Evolutionary conservation across 31 red algal species (phyloP).

Genomic region (Endocladia muricata): DNA sequence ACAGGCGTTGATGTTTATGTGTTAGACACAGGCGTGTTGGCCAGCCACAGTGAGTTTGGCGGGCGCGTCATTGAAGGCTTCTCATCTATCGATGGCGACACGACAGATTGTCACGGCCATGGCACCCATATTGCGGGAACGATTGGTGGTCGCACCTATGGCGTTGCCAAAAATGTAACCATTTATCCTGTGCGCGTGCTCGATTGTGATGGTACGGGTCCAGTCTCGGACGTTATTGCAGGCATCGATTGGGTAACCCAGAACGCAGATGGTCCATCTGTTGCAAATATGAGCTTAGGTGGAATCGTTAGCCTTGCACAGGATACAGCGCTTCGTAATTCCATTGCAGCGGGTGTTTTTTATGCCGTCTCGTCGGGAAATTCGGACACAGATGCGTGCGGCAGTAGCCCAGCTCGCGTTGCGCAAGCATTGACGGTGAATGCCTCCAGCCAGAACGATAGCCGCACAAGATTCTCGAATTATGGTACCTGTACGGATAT

Average conservation of each 20-base stretch:
- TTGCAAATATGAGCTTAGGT: not conserved
- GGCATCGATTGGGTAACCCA: too few species aligned
- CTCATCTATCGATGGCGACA: not conserved
- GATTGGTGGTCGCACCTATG: constrained; percentile 19
- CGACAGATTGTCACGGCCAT: constrained; percentile 27
- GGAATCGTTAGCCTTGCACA: constrained; percentile 18
- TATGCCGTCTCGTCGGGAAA: constrained; percentile 60
- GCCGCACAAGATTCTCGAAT: constrained; percentile 46
- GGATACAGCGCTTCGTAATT: constrained; percentile 11
- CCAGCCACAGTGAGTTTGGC: constrained; percentile 24
- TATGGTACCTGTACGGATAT: constrained; percentile 60
- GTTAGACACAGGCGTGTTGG: constrained; percentile 25
- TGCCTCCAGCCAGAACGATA: constrained; percentile 27
- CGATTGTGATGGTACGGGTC: too few species aligned
- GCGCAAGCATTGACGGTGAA: constrained; percentile 32
- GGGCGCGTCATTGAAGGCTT: constrained; percentile 4
- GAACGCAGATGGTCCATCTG: constrained; percentile 33
- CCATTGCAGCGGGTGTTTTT: constrained; percentile 32
- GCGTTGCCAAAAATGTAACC: constrained; percentile 42
- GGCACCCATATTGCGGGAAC: constrained; percentile 34
- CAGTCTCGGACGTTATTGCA: too few species aligned
- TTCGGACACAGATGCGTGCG: constrained; percentile 24
- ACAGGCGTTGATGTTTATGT: constrained; percentile 30
- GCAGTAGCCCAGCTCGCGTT: constrained; percentile 14
- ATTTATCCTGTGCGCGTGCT: too few species aligned